Percentiles rank a stretch among this genome's conserved stretches.
Conservation (phyloP, 139 green algal species). For the Micractinium sp. region DNA sequence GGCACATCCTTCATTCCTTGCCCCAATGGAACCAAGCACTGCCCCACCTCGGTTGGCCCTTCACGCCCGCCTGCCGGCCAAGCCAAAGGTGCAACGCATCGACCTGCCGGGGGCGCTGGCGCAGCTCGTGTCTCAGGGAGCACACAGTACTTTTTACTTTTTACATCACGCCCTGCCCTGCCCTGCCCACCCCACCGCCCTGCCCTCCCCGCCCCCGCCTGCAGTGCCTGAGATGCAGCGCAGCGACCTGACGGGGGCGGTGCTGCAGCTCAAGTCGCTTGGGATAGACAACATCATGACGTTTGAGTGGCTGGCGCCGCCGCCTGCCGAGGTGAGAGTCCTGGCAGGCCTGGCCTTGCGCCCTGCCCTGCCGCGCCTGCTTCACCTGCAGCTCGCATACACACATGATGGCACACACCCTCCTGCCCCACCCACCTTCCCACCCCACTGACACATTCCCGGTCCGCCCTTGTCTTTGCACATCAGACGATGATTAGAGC, state of each 20-base stretch:
- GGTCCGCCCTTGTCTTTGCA: not conserved
- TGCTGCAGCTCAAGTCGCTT: constrained; percentile 84
- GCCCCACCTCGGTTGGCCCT: too few relatives aligned
- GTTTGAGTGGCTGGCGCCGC: constrained; percentile 98
- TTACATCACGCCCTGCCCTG: not conserved
- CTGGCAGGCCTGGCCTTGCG: not conserved
- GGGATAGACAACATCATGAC: constrained; percentile 95
- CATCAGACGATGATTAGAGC: constrained; percentile 93
- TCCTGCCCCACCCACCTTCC: not conserved
- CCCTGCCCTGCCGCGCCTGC: not conserved
- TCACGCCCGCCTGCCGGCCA: too few relatives aligned
- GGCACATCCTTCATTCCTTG: too few relatives aligned
- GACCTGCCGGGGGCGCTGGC: too few relatives aligned
- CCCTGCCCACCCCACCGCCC: not conserved
- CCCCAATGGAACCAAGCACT: too few relatives aligned
- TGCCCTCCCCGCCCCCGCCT: not conserved
- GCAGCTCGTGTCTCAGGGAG: too few relatives aligned
- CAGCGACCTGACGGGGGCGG: constrained; percentile 83
- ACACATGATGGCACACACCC: too few relatives aligned
- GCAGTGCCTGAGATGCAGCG: constrained; percentile 97
- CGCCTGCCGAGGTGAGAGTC: constrained; percentile 57
- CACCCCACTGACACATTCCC: not conserved
- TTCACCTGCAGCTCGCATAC: not conserved
- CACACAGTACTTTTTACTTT: too few relatives aligned
- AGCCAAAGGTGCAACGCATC: too few relatives aligned